Conservation (phyloP, 805 yeast species). For the Metschnikowia vanudenii region DNA sequence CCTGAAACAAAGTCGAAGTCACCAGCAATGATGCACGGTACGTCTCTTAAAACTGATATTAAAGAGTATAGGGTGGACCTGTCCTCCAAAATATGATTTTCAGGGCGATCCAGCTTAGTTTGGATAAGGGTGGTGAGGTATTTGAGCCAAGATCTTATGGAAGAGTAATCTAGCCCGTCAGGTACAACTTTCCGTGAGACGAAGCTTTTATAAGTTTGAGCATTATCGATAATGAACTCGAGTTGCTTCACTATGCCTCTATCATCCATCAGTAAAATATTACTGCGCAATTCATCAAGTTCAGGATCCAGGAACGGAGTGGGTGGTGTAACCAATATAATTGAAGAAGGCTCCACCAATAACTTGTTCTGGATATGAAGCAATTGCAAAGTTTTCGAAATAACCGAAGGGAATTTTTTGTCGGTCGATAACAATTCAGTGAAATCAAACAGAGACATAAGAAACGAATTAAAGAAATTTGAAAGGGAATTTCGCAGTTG, state of each 20-base stretch:
- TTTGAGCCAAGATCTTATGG: conserved; percentile 23
- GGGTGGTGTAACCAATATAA: background rate
- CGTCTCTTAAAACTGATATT: conserved; percentile 40
- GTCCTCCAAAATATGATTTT: conserved; percentile 9
- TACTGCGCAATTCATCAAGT: conserved; percentile 11
- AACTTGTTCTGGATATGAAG: conserved; percentile 20
- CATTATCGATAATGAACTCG: conserved; percentile 8
- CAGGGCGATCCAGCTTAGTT: background rate
- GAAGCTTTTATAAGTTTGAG: conserved; percentile 3
- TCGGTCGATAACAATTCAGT: background rate
- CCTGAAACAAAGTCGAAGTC: conserved; percentile 32
- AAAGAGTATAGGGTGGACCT: conserved; percentile 25
- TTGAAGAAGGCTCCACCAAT: background rate
- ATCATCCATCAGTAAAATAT: conserved; percentile 1
- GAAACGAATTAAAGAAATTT: conserved; percentile 23
- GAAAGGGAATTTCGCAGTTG: conserved; percentile 19
- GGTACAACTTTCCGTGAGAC: background rate
- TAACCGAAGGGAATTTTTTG: conserved; percentile 15
- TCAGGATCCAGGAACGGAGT: conserved; percentile 15
- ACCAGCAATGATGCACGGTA: conserved; percentile 41
- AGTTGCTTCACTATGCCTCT: conserved; percentile 7
- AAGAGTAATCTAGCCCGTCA: background rate
- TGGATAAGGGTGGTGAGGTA: conserved; percentile 16
- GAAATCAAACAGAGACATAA: conserved; percentile 12
- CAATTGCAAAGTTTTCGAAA: conserved; percentile 25